Evolutionary conservation across 176 grass and related monocot genomes (phyloP).

Genomic region (Oryza glaberrima): DNA sequence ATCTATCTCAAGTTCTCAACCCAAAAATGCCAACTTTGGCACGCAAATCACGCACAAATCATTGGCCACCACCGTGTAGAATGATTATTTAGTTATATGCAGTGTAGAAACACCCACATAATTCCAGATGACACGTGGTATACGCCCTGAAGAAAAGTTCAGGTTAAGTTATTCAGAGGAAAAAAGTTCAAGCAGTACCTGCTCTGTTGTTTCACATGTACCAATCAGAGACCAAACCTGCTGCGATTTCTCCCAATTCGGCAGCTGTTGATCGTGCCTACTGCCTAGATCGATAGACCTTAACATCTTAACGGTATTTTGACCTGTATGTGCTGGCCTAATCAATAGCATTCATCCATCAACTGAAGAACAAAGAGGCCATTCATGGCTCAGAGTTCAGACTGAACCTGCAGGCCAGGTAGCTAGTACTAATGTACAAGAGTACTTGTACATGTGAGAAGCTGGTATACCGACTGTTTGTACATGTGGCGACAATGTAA

Average conservation of each 20-base stretch:
- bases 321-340: background rate
- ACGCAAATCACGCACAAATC: constrained; percentile 29
- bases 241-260: background rate
- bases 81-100: background rate
- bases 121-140: background rate
- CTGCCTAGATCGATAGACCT: background rate
- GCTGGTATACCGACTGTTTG: background rate
- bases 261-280: background rate
- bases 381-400: background rate
- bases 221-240: background rate
- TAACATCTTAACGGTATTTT: background rate
- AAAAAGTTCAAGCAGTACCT: background rate
- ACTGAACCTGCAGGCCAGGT: background rate
- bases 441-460: no score
- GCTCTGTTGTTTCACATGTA: background rate
- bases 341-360: background rate
- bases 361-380: background rate
- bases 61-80: background rate
- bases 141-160: background rate
- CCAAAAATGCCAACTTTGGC: background rate
- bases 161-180: background rate
- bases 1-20: background rate
- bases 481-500: background rate
- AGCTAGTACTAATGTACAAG: background rate
- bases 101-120: background rate